Conservation (phyloP, 1,284 basidiomycete genomes). For the Crepidotus sp. region DNA sequence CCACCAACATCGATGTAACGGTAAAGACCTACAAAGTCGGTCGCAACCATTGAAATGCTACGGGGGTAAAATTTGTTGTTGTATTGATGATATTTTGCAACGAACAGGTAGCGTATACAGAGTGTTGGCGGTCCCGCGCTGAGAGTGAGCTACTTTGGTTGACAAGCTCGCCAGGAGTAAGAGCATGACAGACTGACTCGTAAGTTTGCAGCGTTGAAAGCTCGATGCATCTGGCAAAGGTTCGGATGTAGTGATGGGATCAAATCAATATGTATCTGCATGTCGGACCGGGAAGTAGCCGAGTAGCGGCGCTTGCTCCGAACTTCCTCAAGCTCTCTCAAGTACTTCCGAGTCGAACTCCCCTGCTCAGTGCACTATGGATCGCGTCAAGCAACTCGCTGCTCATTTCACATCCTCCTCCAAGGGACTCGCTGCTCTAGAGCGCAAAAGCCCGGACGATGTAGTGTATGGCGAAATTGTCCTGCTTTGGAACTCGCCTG, state of each 20-base stretch:
- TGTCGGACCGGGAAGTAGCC: too few relatives aligned
- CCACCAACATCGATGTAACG: constrained; percentile 38
- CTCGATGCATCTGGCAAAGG: neutral
- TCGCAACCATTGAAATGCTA: too few relatives aligned
- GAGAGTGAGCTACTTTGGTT: neutral
- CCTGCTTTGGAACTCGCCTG: neutral
- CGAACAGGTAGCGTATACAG: neutral
- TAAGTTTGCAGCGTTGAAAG: neutral
- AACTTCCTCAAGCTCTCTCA: too few relatives aligned
- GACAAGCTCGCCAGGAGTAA: neutral
- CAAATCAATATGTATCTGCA: too few relatives aligned
- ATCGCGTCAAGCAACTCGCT: constrained; percentile 58
- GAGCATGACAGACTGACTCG: constrained; percentile 5
- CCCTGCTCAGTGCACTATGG: constrained; percentile 24
- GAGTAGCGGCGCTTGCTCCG: too few relatives aligned
- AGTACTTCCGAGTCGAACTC: too few relatives aligned
- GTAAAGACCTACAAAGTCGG: too few relatives aligned
- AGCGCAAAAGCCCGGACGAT: constrained; percentile 57
- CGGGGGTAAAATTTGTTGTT: too few relatives aligned
- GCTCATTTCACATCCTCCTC: constrained; percentile 44
- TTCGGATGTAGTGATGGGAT: too few relatives aligned
- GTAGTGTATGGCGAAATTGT: constrained; percentile 45
- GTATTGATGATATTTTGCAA: constrained; percentile 25
- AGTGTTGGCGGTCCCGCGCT: constrained; percentile 1
- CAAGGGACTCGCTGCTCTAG: constrained; percentile 38